Percentiles rank a stretch among this genome's conserved stretches.
phyloP scores from a whole-genome alignment of 2,329 filamentous ascomycete species.

The Diplodia scrobiculata region DNA sequence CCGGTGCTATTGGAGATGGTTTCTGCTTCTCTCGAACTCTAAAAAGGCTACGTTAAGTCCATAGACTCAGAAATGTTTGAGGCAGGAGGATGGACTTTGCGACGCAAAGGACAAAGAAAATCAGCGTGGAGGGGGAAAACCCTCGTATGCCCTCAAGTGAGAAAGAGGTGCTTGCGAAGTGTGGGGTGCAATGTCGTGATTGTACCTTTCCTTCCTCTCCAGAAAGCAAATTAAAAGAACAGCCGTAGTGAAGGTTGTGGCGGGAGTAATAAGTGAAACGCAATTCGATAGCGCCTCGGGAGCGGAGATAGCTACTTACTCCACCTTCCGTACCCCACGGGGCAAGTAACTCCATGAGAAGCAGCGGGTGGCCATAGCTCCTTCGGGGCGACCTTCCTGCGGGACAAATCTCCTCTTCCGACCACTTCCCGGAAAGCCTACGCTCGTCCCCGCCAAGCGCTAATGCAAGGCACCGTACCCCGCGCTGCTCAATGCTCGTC shows the following conservation, averaged over 20 bases:
- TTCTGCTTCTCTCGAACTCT: no score
- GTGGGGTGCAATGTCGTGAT: no score
- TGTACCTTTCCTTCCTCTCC: no score
- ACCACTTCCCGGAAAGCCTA: background rate
- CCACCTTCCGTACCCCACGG: background rate
- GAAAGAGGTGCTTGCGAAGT: no score
- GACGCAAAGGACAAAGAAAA: no score
- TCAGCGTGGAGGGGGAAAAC: no score
- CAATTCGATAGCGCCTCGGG: background rate
- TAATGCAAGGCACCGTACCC: conserved; percentile 24
- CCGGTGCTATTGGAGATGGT: no score
- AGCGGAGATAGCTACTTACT: background rate
- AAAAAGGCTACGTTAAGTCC: no score
- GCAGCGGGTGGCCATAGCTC: conserved; percentile 6
- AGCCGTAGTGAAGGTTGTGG: background rate
- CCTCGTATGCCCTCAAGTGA: no score
- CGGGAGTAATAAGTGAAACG: background rate
- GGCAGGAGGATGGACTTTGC: no score
- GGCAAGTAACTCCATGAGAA: conserved; percentile 11
- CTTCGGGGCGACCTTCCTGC: conserved; percentile 10
- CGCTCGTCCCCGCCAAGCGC: background rate
- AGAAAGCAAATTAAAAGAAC: background rate
- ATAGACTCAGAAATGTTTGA: no score
- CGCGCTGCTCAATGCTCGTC: conserved; percentile 20
- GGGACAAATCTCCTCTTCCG: conserved; percentile 4